Conservation (phyloP, 2,329 filamentous ascomycete species). For the Epichloe gansuensis region DNA sequence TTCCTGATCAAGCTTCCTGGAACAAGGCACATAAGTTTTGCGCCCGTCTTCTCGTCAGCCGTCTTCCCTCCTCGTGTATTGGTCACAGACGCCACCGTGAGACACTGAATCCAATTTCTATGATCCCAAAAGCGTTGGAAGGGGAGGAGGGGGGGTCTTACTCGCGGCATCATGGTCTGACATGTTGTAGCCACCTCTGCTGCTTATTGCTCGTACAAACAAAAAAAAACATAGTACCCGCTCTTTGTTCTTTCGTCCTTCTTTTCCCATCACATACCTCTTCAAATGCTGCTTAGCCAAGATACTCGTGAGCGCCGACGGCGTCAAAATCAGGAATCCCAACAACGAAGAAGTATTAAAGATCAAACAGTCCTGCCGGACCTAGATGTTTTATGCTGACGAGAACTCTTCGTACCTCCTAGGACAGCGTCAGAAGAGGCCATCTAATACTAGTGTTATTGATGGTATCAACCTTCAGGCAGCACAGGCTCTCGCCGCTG, state of each 20-base stretch:
- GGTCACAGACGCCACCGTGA: too few relatives aligned
- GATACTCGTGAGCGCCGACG: background rate
- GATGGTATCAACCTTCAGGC: background rate
- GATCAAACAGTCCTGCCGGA: background rate
- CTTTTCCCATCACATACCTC: background rate
- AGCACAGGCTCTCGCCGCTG: background rate
- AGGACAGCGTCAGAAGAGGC: slow-evolving; percentile 2
- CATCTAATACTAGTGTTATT: background rate
- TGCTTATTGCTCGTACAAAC: background rate
- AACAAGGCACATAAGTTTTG: too few relatives aligned
- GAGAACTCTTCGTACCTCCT: background rate
- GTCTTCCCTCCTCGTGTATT: too few relatives aligned
- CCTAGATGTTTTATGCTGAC: background rate
- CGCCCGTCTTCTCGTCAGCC: too few relatives aligned
- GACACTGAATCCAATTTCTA: too few relatives aligned
- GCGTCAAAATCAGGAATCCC: slow-evolving; percentile 4
- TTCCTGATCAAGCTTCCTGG: too few relatives aligned
- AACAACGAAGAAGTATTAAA: slow-evolving; percentile 2
- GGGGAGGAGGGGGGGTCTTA: too few relatives aligned
- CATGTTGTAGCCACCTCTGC: background rate
- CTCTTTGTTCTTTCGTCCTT: too few relatives aligned
- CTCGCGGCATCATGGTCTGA: background rate
- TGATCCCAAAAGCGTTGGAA: background rate
- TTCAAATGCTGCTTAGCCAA: background rate
- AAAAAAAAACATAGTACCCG: too few relatives aligned